Percentiles rank a stretch among this genome's conserved stretches.
phyloP scores from a whole-genome alignment of 208 protist species.

The Acanthamoeba triangularis region DNA sequence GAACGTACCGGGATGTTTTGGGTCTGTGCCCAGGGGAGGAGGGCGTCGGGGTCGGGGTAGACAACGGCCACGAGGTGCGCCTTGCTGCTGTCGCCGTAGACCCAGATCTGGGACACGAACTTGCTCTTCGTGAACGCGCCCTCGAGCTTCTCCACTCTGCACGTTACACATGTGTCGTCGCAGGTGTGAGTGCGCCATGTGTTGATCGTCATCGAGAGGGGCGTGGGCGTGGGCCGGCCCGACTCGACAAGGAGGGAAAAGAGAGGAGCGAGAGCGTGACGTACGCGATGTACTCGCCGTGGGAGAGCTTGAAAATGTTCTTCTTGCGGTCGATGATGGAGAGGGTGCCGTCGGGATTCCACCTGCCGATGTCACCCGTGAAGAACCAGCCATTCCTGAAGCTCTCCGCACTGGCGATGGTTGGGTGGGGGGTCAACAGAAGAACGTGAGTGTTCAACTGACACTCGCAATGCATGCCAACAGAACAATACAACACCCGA shows the following conservation, averaged over 20 bases:
- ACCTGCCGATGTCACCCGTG: slow-evolving; percentile 93
- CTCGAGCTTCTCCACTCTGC: slow-evolving; percentile 77
- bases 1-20: slow-evolving; percentile 1
- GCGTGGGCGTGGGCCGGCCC: too few relatives aligned
- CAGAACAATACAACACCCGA: not conserved
- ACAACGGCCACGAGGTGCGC: slow-evolving; percentile 89
- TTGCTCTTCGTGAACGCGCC: slow-evolving; percentile 30
- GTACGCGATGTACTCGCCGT: slow-evolving; percentile 92
- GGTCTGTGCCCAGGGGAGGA: not conserved
- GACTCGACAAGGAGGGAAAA: too few relatives aligned
- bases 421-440: too few relatives aligned
- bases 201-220: not conserved
- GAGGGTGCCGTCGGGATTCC: slow-evolving; percentile 85
- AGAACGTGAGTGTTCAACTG: not conserved
- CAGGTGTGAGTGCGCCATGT: too few relatives aligned
- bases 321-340: slow-evolving; percentile 95
- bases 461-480: not conserved
- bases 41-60: slow-evolving; percentile 85
- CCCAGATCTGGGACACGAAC: slow-evolving; percentile 77
- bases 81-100: slow-evolving; percentile 79
- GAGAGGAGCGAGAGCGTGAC: not conserved
- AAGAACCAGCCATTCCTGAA: slow-evolving; percentile 91
- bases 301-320: slow-evolving; percentile 95
- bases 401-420: slow-evolving; percentile 2
- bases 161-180: not conserved